Evolutionary conservation across 331 rosid species (phyloP).

Genomic region (Malus hybrid): DNA sequence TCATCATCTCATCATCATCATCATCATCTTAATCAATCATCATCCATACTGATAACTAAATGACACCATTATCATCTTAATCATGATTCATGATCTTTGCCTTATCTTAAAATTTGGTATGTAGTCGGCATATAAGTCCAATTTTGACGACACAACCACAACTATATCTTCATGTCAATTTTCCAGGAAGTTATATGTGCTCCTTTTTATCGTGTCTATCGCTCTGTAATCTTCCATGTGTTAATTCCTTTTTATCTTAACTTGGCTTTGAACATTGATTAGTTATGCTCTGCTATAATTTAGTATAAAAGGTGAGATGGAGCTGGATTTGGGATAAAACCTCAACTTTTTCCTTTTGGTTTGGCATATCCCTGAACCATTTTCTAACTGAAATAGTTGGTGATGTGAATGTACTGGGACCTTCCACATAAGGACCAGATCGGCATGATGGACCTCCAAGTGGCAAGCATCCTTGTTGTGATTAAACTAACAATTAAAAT

Average conservation of each 20-base stretch:
- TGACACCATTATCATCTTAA: not conserved
- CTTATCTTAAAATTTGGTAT: slow-evolving; percentile 17
- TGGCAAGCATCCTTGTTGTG: slow-evolving; percentile 21
- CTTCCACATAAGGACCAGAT: slow-evolving; percentile 59
- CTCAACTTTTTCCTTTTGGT: slow-evolving; percentile 12
- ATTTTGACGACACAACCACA: slow-evolving; percentile 3
- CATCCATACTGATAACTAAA: not conserved
- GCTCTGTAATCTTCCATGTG: slow-evolving; percentile 3
- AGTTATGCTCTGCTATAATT: slow-evolving; percentile 4
- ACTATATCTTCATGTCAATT: slow-evolving; percentile 5
- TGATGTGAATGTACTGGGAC: slow-evolving; percentile 48
- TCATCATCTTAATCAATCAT: slow-evolving; percentile 3
- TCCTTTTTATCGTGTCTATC: slow-evolving; percentile 8
- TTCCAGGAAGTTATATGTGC: not conserved
- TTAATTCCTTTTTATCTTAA: slow-evolving; percentile 27
- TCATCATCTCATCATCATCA: not conserved
- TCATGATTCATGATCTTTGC: slow-evolving; percentile 1
- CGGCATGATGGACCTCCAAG: slow-evolving; percentile 50
- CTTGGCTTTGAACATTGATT: slow-evolving; percentile 2
- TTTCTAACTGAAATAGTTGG: slow-evolving; percentile 50
- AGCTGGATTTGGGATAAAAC: slow-evolving; percentile 30
- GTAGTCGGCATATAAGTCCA: slow-evolving; percentile 37
- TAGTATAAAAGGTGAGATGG: slow-evolving; percentile 21
- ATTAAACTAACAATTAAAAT: slow-evolving; percentile 8
- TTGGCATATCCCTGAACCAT: slow-evolving; percentile 29